Conservation (phyloP, 2,329 filamentous ascomycete species). For the Periconia macrospinosa region DNA sequence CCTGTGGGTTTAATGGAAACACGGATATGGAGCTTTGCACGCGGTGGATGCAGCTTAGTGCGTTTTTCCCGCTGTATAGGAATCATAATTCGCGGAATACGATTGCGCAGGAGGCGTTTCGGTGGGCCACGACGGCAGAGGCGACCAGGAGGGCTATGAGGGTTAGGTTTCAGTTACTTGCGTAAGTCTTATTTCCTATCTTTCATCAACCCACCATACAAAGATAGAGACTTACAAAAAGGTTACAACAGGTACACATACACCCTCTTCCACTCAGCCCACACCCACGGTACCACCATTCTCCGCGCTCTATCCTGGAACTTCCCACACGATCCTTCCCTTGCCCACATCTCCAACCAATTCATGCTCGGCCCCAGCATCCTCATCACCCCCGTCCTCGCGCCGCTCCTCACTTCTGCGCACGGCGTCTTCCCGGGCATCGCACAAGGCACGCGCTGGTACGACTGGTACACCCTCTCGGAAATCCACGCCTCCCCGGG, state of each 20-base stretch:
- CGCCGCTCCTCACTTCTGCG: conserved; percentile 56
- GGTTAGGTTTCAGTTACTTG: conserved; percentile 62
- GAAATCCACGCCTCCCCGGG: conserved; percentile 39
- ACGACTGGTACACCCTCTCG: conserved; percentile 39
- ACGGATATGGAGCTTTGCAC: conserved; percentile 71
- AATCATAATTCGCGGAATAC: conserved; percentile 71
- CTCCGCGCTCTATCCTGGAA: conserved; percentile 22
- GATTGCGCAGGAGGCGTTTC: conserved; percentile 55
- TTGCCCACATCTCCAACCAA: conserved; percentile 52
- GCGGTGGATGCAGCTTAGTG: conserved; percentile 71
- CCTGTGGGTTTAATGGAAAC: conserved; percentile 72
- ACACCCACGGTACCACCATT: neutral
- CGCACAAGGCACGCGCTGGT: conserved; percentile 56
- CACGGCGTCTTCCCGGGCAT: conserved; percentile 61
- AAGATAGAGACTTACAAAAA: conserved; percentile 39
- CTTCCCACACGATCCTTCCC: conserved; percentile 61
- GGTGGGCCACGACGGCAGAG: conserved; percentile 64
- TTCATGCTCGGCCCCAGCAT: conserved; percentile 62
- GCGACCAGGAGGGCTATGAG: conserved; percentile 70
- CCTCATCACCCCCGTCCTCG: conserved; percentile 59
- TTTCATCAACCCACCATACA: neutral
- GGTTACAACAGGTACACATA: conserved; percentile 70
- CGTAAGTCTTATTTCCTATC: neutral
- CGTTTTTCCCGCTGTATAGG: conserved; percentile 74
- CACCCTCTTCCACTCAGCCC: conserved; percentile 57